phyloP scores from a whole-genome alignment of 140 eudicot genomes.

The Stevia rebaudiana region DNA sequence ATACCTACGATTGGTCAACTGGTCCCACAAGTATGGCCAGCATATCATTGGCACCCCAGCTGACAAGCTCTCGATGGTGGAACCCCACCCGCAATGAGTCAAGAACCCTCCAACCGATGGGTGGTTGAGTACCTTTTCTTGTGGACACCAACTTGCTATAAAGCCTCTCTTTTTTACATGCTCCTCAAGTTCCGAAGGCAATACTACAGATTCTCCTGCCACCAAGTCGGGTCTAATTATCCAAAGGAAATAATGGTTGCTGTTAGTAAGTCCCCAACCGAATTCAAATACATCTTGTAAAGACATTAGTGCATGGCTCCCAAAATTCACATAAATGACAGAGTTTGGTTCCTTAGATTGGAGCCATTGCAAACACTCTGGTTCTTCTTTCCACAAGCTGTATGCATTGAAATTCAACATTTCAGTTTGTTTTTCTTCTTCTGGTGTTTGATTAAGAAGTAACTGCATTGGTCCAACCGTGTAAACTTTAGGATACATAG shows the following conservation, averaged over 20 bases:
- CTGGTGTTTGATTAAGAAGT: slow-evolving; percentile 4
- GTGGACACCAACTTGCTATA: slow-evolving; percentile 30
- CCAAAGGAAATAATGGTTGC: slow-evolving; percentile 26
- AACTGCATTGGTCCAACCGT: slow-evolving; percentile 23
- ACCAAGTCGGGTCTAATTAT: slow-evolving; percentile 27
- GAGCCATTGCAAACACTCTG: slow-evolving; percentile 21
- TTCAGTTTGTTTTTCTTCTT: slow-evolving; percentile 1
- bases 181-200: slow-evolving; percentile 27
- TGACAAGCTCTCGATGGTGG: slow-evolving; percentile 33
- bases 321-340: slow-evolving; percentile 34
- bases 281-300: slow-evolving; percentile 24
- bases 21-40: slow-evolving; percentile 23
- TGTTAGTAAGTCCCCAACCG: slow-evolving; percentile 41
- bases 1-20: slow-evolving; percentile 21
- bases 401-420: slow-evolving; percentile 14
- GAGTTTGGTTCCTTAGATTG: slow-evolving; percentile 14
- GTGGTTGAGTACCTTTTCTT: slow-evolving; percentile 38
- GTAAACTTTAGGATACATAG: slow-evolving; percentile 19
- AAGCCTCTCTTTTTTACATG: slow-evolving; percentile 15
- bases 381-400: slow-evolving; percentile 31
- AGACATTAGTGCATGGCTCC: slow-evolving; percentile 26
- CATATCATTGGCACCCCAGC: slow-evolving; percentile 39
- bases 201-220: slow-evolving; percentile 4
- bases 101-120: slow-evolving; percentile 32
- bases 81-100: slow-evolving; percentile 42